These are phyloP conservation scores for Plasmopara muralis DNA, from an alignment of 352 stramenopile species.

Conservation along the genomic window DNA sequence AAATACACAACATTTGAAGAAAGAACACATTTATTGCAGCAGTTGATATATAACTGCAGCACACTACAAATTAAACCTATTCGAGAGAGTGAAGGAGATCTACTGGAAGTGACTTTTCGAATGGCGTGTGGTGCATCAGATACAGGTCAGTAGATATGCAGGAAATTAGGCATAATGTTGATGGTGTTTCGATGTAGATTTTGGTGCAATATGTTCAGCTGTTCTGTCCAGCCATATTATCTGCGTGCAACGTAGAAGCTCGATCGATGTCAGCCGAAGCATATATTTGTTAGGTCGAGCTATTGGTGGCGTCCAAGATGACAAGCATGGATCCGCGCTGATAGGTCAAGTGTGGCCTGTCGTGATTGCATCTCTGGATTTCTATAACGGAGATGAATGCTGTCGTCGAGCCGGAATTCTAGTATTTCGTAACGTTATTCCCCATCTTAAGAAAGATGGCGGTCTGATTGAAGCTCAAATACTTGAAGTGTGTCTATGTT, in stretches of 20 bases:
- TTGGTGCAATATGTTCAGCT: slow-evolving; percentile 43
- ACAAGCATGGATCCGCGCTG: slow-evolving; percentile 23
- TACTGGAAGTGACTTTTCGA: slow-evolving; percentile 63
- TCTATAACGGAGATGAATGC: slow-evolving; percentile 18
- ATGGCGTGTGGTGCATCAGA: slow-evolving; percentile 38
- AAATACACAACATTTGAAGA: slow-evolving; percentile 60
- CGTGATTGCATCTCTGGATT: slow-evolving; percentile 26
- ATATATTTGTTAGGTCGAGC: slow-evolving; percentile 49
- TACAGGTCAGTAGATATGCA: slow-evolving; percentile 28
- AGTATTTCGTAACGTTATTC: slow-evolving; percentile 47
- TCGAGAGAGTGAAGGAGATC: slow-evolving; percentile 29
- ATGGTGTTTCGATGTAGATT: slow-evolving; percentile 26
- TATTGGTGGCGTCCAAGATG: slow-evolving; percentile 38
- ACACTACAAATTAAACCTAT: slow-evolving; percentile 8
- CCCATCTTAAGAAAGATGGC: slow-evolving; percentile 13
- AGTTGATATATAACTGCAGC: slow-evolving; percentile 24
- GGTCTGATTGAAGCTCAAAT: slow-evolving; percentile 33
- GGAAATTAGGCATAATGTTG: slow-evolving; percentile 4
- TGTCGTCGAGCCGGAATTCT: slow-evolving; percentile 35
- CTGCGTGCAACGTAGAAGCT: slow-evolving; percentile 26
- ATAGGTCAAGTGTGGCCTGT: slow-evolving; percentile 49
- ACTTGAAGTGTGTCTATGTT: slow-evolving; percentile 33
- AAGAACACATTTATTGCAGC: slow-evolving; percentile 34
- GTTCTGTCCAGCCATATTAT: slow-evolving; percentile 31
- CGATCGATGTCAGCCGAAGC: slow-evolving; percentile 20